Conservation (phyloP, 768 basidiomycete genomes). For the Amanita pseudoporphyria region DNA sequence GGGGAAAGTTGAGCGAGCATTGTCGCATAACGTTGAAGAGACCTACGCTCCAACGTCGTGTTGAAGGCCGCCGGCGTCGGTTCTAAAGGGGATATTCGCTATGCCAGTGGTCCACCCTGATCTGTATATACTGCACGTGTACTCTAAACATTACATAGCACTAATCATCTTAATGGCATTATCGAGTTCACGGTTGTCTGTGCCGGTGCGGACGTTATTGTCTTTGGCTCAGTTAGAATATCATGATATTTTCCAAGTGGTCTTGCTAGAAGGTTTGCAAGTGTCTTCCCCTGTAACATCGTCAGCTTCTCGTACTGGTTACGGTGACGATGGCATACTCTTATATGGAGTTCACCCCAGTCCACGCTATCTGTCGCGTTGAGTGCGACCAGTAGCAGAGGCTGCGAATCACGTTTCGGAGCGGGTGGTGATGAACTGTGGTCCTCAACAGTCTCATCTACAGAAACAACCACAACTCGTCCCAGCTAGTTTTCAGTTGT, state of each 20-base stretch:
- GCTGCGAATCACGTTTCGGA: constrained; percentile 21
- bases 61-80: background rate
- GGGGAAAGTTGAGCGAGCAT: background rate
- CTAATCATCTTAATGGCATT: background rate
- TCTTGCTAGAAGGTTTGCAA: constrained; percentile 35
- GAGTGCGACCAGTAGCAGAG: constrained; percentile 61
- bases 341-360: constrained; percentile 58
- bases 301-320: background rate
- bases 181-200: constrained; percentile 2
- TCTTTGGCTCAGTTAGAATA: constrained; percentile 20
- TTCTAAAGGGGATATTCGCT: background rate
- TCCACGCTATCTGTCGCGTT: constrained; percentile 49
- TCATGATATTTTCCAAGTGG: constrained; percentile 35
- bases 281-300: constrained; percentile 10
- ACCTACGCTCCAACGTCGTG: background rate
- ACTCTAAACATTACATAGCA: background rate
- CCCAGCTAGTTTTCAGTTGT: constrained; percentile 40
- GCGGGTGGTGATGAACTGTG: background rate
- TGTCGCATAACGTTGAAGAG: constrained; percentile 3
- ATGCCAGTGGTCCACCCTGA: too few species aligned
- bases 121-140: background rate
- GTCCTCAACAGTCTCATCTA: constrained; percentile 29
- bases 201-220: constrained; percentile 15
- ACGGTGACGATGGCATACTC: constrained; percentile 31
- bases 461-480: constrained; percentile 56